Percentiles rank a stretch among this genome's conserved stretches.
phyloP scores from a whole-genome alignment of 202 grass and related monocot species.

The Hordeum pubiflorum region DNA sequence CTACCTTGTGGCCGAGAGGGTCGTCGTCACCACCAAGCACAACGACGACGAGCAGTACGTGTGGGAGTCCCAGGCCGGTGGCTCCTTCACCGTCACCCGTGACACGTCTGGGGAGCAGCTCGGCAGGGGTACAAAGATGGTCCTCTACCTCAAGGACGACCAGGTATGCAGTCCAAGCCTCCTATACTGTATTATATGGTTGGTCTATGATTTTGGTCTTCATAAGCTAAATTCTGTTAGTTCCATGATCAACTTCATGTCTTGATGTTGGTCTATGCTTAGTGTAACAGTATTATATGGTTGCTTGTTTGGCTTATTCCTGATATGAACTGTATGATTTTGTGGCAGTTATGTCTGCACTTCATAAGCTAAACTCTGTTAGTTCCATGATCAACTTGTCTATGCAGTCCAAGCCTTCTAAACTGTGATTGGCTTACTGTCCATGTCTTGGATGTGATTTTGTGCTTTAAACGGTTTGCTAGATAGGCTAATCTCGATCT shows the following conservation, averaged over 20 bases:
- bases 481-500: no score
- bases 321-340: neutral
- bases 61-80: slow-evolving; percentile 82
- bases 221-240: no score
- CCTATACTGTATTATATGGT: no score
- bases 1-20: slow-evolving; percentile 67
- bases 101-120: slow-evolving; percentile 68
- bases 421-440: no score
- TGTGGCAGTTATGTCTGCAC: neutral
- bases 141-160: slow-evolving; percentile 75
- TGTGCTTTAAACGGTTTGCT: no score
- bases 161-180: slow-evolving; percentile 33
- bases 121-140: slow-evolving; percentile 78
- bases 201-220: no score
- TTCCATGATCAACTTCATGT: no score
- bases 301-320: neutral
- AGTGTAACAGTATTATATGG: neutral
- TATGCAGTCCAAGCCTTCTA: no score
- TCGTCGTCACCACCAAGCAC: slow-evolving; percentile 68
- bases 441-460: no score
- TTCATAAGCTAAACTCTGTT: neutral
- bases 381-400: neutral
- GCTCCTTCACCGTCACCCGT: slow-evolving; percentile 66
- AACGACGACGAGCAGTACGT: slow-evolving; percentile 87
- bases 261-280: neutral